phyloP scores from a whole-genome alignment of 2,329 filamentous ascomycete genomes.

The Colletotrichum ledebouriae region DNA sequence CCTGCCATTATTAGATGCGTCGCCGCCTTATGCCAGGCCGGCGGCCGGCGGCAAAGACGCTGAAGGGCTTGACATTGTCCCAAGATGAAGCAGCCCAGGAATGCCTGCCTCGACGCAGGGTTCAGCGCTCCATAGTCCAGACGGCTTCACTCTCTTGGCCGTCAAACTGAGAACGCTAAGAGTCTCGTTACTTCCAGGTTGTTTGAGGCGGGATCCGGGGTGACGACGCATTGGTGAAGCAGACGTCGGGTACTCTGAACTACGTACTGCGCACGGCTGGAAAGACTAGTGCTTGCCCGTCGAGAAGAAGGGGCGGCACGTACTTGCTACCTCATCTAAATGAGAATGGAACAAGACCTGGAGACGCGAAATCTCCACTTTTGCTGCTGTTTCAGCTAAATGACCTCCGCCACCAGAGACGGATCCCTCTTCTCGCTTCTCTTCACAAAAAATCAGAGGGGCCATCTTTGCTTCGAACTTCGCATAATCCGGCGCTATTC shows the following conservation, averaged over 20 bases:
- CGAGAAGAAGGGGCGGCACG: conserved; percentile 6
- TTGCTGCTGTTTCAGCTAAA: conserved; percentile 42
- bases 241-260: no score
- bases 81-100: conserved; percentile 3
- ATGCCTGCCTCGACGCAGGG: conserved; percentile 22
- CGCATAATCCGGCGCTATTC: not conserved
- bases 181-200: no score
- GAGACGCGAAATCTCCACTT: conserved; percentile 24
- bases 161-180: no score
- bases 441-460: conserved; percentile 21
- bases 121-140: not conserved
- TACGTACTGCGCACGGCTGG: no score
- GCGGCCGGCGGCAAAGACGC: not conserved
- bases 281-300: not conserved
- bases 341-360: conserved; percentile 4
- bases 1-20: no score
- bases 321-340: conserved; percentile 28
- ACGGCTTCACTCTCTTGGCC: not conserved
- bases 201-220: no score
- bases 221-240: not conserved
- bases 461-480: conserved; percentile 10
- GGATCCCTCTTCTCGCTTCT: conserved; percentile 32
- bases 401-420: conserved; percentile 33
- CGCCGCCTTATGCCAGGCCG: conserved; percentile 4
- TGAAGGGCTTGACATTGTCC: not conserved